phyloP scores from a whole-genome alignment of 495 filamentous ascomycete species.

The Xylaria sp. region DNA sequence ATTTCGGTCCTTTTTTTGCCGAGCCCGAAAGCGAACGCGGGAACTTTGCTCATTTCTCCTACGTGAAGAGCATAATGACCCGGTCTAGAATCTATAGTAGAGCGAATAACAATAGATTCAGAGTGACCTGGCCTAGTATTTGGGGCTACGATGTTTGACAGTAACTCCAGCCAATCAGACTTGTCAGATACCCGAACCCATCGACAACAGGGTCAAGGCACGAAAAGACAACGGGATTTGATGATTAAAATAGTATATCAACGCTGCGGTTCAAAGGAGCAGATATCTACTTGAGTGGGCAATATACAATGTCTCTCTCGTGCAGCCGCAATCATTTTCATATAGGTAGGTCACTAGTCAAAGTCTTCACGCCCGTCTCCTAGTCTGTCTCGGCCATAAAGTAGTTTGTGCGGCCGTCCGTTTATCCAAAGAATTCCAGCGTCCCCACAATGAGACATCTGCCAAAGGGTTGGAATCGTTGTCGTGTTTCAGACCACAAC shows the following conservation, averaged over 20 bases:
- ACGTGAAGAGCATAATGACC: not conserved
- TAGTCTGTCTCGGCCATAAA: conserved; percentile 26
- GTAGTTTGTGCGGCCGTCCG: conserved; percentile 35
- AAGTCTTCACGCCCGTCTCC: conserved; percentile 13
- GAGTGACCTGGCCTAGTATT: conserved; percentile 10
- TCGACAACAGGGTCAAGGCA: conserved; percentile 16
- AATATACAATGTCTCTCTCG: conserved; percentile 30
- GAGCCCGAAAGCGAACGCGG: conserved; percentile 25
- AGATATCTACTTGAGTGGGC: conserved; percentile 19
- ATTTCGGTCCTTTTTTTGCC: conserved; percentile 25
- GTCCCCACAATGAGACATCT: conserved; percentile 27
- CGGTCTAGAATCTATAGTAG: not conserved
- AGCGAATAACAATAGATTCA: conserved; percentile 5
- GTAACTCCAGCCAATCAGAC: conserved; percentile 17
- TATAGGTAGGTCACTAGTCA: conserved; percentile 20
- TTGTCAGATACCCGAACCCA: conserved; percentile 17
- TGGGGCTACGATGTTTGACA: conserved; percentile 24
- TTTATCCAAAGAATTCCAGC: conserved; percentile 34
- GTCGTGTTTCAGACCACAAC: conserved; percentile 31
- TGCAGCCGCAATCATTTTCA: conserved; percentile 34
- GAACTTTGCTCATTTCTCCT: not conserved
- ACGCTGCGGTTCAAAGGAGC: conserved; percentile 10
- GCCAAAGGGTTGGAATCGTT: conserved; percentile 30
- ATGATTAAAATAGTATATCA: conserved; percentile 24
- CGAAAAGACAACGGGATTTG: conserved; percentile 22